Base-by-base conservation (phyloP, 192 early-diverging fungal species). In the Gryganskiella cystojenkinii region DNA sequence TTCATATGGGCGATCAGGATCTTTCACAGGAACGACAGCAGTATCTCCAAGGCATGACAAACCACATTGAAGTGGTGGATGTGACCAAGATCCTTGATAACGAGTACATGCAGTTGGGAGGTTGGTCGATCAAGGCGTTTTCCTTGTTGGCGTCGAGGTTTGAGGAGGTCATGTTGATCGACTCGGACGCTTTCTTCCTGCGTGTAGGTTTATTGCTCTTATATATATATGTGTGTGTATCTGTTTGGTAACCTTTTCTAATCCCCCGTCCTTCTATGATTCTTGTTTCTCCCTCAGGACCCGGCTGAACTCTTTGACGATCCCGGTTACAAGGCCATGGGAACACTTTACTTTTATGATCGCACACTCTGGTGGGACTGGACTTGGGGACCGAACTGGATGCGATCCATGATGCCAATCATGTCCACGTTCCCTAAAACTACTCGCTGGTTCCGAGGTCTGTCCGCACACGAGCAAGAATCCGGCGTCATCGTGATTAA, bases 61-160 rank as follows among this genome's bases (percentile, higher is more conserved):
- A 40, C 0, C 55, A 74, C 25, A 73, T 88, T 44, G 70, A 72
- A 50, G 28, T 85, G 1, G 35, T 62, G 5, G 67, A 81, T 24
- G 65, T 86, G 19, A 54, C 76, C 8, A 55, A 83, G 17, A 51
- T 64, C 7, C 60, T 88, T 27, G 59, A 82, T 50, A 68, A 88
- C 34, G 66, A 69, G 3, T 71, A 51, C 33, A 81, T 85, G 35
- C 52, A 82, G 6, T 61, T 88, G 42, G 80, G 69, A 19, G 89
- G 89, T 15, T 92, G 91, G 91, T 73, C 86, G 4, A 80, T 91
- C 51, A 93, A 93, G 61, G 86, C 92, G 0, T 92, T 83, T 83
- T 84, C 91, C 0, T 52, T 93, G 31, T 47, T 93, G 20, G 88
- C 88, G 0, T 83, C 86, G 5, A 80, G 64, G 20, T 93, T 91